phyloP scores from a whole-genome alignment of 352 stramenopile species.

The Aphanomyces cochlioides region DNA sequence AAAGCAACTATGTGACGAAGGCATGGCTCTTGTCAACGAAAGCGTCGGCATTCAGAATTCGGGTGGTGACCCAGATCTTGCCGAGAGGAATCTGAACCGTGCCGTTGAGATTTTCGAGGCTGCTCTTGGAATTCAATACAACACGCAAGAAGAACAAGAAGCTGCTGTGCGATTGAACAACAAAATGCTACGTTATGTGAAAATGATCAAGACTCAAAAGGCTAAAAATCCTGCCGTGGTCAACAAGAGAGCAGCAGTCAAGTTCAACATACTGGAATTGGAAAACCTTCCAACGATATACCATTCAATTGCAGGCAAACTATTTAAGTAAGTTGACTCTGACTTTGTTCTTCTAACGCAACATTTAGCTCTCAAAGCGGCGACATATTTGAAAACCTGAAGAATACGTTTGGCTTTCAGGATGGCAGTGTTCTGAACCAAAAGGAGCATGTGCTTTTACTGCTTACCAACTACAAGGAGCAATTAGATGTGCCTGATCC shows the following conservation, averaged over 20 bases:
- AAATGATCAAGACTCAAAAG: conserved; percentile 81
- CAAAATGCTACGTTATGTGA: conserved; percentile 85
- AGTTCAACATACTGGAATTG: conserved; percentile 46
- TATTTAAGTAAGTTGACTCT: conserved; percentile 22
- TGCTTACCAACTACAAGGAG: conserved; percentile 49
- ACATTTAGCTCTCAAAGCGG: conserved; percentile 24
- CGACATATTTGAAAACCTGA: conserved; percentile 74
- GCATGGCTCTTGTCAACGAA: conserved; percentile 77
- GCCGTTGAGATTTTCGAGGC: conserved; percentile 74
- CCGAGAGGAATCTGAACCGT: conserved; percentile 62
- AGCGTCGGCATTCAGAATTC: conserved; percentile 75
- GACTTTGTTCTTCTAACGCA: neutral
- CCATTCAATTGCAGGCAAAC: conserved; percentile 37
- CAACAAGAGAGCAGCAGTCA: conserved; percentile 33
- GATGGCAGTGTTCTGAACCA: conserved; percentile 50
- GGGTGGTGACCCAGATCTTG: conserved; percentile 44
- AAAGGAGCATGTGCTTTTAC: conserved; percentile 44
- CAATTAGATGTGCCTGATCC: conserved; percentile 35
- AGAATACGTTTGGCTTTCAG: conserved; percentile 92
- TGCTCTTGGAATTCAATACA: conserved; percentile 72
- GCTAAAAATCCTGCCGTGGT: conserved; percentile 56
- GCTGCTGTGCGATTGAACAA: conserved; percentile 65
- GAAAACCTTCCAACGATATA: conserved; percentile 42
- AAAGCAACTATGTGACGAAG: conserved; percentile 76
- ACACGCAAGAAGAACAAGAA: conserved; percentile 64